Base-by-base conservation (phyloP, 306 rosid species). In the Cucurbita ficifolia region DNA sequence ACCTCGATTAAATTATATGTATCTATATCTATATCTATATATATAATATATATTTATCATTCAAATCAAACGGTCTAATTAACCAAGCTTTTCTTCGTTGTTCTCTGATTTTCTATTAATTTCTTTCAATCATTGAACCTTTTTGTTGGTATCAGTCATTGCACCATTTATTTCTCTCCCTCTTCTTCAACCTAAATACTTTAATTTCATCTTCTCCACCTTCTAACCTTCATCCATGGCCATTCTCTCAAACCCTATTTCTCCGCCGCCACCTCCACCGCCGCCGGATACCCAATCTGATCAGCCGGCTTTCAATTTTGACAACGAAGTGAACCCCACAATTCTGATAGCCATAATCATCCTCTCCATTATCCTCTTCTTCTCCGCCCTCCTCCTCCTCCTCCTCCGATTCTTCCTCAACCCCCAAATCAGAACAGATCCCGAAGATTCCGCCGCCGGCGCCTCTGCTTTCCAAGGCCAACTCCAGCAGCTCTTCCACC, bases 381-480 rank as follows among this genome's bases (percentile, higher is more conserved):
- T 91, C 75, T 88, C 99, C 67, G 96, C 96, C 52, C 78, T 95
- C 76, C 96, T 95, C 29, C 99, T 91, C 76, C 99, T 91, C 0
- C 88, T 95, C 0, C 84, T 95, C 49, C 85, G 97, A 80, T 88
- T 85, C 65, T 87, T 94, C 1, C 56, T 86, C 80, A 83, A 87
- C 43, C 91, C 93, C 17, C 85, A 79, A 39, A 8, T n/a, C 59
- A 73, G 42, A 51, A 81, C 90, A 77, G 92, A 89, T 45, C 72
- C 82, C 22, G 96, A 88, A 56, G 97, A 89, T 38, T 73, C 79
- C 40, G 90, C 83, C 59, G 45, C 29, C 54, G 86, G 78, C 64
- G 89, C 86, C 56, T 86, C 91, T 42, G 96, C 86, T 18, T 89
- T 95, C 61, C 99, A 95, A 77, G 99, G 99, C 0, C 99, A 95